A percentile compares a stretch with the other conserved stretches of the same genome.
phyloP scores from a whole-genome alignment of 2,329 filamentous ascomycete genomes.

The Dactylellina leptospora region DNA sequence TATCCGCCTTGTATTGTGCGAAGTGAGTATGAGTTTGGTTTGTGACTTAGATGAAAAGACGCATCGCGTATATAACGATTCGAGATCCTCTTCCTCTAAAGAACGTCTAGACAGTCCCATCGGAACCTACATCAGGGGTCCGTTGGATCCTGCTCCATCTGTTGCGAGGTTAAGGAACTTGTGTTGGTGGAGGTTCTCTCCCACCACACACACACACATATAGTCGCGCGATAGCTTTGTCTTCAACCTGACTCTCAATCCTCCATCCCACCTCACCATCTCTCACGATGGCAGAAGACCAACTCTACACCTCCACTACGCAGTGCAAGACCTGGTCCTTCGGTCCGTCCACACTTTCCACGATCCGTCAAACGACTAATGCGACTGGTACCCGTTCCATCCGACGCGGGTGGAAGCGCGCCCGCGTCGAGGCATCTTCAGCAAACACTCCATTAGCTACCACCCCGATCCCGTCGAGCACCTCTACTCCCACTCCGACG shows the following conservation, averaged over 20 bases:
- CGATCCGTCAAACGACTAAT: slow-evolving; percentile 81
- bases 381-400: slow-evolving; percentile 76
- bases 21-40: too few relatives aligned
- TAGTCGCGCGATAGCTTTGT: not conserved
- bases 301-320: slow-evolving; percentile 85
- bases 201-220: too few relatives aligned
- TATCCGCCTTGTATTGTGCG: too few relatives aligned
- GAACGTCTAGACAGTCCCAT: too few relatives aligned
- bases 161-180: too few relatives aligned
- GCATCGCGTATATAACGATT: too few relatives aligned
- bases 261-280: not conserved
- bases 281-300: slow-evolving; percentile 75
- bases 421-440: slow-evolving; percentile 60
- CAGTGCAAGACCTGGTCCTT: slow-evolving; percentile 96
- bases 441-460: slow-evolving; percentile 57
- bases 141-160: too few relatives aligned
- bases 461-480: slow-evolving; percentile 54
- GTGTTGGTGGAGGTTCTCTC: too few relatives aligned
- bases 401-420: slow-evolving; percentile 67
- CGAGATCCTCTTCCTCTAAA: too few relatives aligned
- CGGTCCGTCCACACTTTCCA: slow-evolving; percentile 74
- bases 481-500: slow-evolving; percentile 62
- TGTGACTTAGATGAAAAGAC: too few relatives aligned
- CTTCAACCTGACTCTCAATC: slow-evolving; percentile 9
- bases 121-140: too few relatives aligned